Percentiles rank a stretch among this genome's conserved stretches.
phyloP scores from a whole-genome alignment of 192 early-diverging fungal genomes.

The Backusella australiensis region DNA sequence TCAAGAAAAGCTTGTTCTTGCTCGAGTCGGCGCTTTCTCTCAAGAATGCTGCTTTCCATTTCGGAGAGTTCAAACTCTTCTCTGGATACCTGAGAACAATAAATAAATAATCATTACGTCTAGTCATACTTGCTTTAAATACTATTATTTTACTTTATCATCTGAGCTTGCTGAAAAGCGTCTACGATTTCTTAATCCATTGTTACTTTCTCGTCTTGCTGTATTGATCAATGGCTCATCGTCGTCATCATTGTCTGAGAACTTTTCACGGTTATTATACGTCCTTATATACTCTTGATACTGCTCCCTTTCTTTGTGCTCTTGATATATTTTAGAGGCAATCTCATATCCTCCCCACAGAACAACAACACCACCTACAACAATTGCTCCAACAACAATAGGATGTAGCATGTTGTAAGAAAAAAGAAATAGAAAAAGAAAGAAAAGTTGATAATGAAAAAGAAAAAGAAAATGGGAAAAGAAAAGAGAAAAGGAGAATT shows the following conservation, averaged over 20 bases:
- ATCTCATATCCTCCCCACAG: neutral
- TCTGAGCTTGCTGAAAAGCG: neutral
- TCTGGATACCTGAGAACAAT: neutral
- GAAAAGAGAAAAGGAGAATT: neutral
- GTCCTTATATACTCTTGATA: neutral
- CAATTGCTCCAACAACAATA: neutral
- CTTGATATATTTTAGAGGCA: neutral
- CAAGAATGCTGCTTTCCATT: constrained; percentile 4
- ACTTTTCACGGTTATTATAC: neutral
- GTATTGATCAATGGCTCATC: neutral
- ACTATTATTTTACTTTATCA: neutral
- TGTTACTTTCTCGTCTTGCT: neutral
- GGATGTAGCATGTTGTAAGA: neutral
- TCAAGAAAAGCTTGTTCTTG: constrained; percentile 4
- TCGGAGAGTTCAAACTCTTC: constrained; percentile 11
- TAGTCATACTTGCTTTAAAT: too few relatives aligned
- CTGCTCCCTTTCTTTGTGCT: neutral
- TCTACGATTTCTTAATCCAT: neutral
- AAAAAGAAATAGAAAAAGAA: neutral
- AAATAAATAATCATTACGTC: neutral
- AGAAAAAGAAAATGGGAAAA: neutral
- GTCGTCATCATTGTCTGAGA: neutral
- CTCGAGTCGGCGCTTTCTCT: neutral
- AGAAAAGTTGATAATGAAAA: neutral
- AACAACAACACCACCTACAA: neutral